phyloP scores from a whole-genome alignment of 371 early-diverging fungal species.

The Fennellomyces sp. region DNA sequence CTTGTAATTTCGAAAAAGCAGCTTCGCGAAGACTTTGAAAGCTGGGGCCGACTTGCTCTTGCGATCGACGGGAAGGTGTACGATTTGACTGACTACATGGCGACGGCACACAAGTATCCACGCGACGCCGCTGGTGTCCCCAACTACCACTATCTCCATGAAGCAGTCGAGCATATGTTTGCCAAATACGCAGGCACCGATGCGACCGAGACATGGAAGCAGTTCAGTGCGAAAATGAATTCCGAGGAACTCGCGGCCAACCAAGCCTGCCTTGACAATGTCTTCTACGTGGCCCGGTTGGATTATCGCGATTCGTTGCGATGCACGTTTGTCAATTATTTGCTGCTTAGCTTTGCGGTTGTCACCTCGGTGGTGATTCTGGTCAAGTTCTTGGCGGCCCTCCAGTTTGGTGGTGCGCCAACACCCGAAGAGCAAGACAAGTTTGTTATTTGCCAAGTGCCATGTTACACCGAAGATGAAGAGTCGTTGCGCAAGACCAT shows the following conservation, averaged over 20 bases:
- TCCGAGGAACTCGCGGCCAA: conserved; percentile 28
- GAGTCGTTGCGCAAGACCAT: conserved; percentile 86
- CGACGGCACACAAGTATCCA: conserved; percentile 37
- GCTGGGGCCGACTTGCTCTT: conserved; percentile 47
- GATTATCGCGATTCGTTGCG: conserved; percentile 79
- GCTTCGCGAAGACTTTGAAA: conserved; percentile 22
- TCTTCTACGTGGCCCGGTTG: conserved; percentile 84
- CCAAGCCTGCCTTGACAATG: conserved; percentile 73
- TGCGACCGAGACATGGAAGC: conserved; percentile 46
- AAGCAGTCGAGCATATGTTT: conserved; percentile 40
- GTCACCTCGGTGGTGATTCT: conserved; percentile 83
- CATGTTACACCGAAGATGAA: conserved; percentile 92
- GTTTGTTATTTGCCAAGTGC: conserved; percentile 86
- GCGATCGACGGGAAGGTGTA: conserved; percentile 63
- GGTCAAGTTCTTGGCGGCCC: conserved; percentile 90
- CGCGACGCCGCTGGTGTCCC: conserved; percentile 19
- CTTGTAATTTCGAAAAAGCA: conserved; percentile 27
- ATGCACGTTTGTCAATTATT: conserved; percentile 88
- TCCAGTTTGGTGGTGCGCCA: conserved; percentile 79
- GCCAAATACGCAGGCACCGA: conserved; percentile 43
- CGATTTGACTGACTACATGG: conserved; percentile 58
- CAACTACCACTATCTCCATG: conserved; percentile 39
- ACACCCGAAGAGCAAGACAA: conserved; percentile 87
- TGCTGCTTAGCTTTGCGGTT: conserved; percentile 78
- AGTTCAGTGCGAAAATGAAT: conserved; percentile 45